Percentiles rank a stretch among this genome's conserved stretches.
These are phyloP conservation scores for Hyphodiscus hymeniophilus DNA, from an alignment of 495 filamentous ascomycete species.

Conservation along the genomic window DNA sequence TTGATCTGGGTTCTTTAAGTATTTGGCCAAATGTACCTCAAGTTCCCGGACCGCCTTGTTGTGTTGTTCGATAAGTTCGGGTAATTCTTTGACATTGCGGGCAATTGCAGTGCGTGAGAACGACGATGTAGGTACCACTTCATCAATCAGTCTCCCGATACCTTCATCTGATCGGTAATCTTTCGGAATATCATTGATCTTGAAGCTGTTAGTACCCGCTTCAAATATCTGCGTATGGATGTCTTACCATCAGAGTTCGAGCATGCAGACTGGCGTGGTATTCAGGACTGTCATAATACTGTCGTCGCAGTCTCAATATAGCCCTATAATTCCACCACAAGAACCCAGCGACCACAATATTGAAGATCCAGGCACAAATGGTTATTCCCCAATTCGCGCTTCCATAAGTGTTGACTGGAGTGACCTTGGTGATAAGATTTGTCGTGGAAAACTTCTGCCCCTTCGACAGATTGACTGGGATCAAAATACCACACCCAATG, in stretches of 20 bases:
- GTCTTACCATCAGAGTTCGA: conserved; percentile 73
- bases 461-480: conserved; percentile 67
- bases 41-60: conserved; percentile 70
- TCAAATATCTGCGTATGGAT: background rate
- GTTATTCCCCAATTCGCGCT: conserved; percentile 72
- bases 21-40: conserved; percentile 77
- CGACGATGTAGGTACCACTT: conserved; percentile 63
- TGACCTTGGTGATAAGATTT: conserved; percentile 41
- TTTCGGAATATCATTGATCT: conserved; percentile 80
- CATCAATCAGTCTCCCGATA: conserved; percentile 68
- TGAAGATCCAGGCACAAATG: conserved; percentile 68
- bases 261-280: conserved; percentile 86
- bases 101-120: conserved; percentile 76
- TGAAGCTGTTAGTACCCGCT: conserved; percentile 2
- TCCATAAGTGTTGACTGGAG: conserved; percentile 47
- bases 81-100: conserved; percentile 83
- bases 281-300: conserved; percentile 80
- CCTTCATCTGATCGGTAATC: conserved; percentile 74
- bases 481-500: conserved; percentile 68
- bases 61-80: conserved; percentile 76
- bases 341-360: conserved; percentile 67
- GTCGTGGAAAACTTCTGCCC: conserved; percentile 41
- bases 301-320: conserved; percentile 58
- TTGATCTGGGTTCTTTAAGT: conserved; percentile 77
- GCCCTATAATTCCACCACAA: conserved; percentile 85